Evolutionary conservation across 805 yeast genomes (phyloP), one percentile per base, ranked within the genome.

Genomic region (Pichia phayaonensis): DNA sequence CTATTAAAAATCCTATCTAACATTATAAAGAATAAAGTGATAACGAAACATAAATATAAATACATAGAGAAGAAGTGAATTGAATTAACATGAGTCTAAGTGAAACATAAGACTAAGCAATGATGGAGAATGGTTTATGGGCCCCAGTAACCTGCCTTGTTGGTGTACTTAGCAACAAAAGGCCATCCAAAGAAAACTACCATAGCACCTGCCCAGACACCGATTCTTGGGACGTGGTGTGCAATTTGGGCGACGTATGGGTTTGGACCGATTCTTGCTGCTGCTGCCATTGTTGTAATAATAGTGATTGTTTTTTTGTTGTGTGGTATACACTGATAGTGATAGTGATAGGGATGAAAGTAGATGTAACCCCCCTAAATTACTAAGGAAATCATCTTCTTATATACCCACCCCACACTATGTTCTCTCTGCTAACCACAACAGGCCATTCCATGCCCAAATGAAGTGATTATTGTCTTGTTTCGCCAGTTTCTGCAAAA

Each of bases 191-290:
- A 50, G 61, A 67, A 68, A 8, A 54, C 54, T 23, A 55, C 45
- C 45, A 65, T 42, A 3, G 44, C 16, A 13, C 46, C 50, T 22
- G 62, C 67, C 71, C 72, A 69, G 3, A 41, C 40, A 8, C 55
- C 63, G 22, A 68, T 42, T 38, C 49, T 59, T 34, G 61, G 62
- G 41, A 60, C 57, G 44, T 63, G 67, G 38, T 54, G 49, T 29
- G 59, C 62, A 27, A 61, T 49, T 46, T 59, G 61, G 6, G 36
- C 49, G 42, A 59, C 29, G 20, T 54, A 44, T 43, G 70, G 66
- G 59, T 65, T 58, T 53, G 72, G 71, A 18, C 71, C 71, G 18
- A 67, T 44, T 58, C 70, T 63, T 39, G 52, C 43, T 21, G 60
- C 55, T 24, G 64, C 49, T 59, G 60, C 55, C 23, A 63, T 48